Conservation (phyloP, 345 rosid species). For the Lepidium didymum region DNA sequence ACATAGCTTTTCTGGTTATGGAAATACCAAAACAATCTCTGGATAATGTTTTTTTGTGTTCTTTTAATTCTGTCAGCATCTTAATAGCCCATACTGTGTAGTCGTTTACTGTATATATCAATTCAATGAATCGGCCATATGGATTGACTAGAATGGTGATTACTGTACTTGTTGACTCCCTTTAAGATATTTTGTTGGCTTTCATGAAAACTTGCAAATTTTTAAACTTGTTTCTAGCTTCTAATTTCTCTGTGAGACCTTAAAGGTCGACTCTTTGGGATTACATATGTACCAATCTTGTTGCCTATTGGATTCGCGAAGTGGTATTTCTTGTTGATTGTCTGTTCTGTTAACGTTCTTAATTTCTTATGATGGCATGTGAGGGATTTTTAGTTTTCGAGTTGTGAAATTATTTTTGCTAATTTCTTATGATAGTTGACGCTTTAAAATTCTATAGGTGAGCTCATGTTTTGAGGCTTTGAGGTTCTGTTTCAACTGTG, state of each 20-base stretch:
- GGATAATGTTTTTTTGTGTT: neutral
- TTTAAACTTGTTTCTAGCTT: neutral
- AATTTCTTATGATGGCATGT: neutral
- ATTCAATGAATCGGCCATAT: neutral
- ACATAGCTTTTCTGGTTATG: neutral
- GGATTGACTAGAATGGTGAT: neutral
- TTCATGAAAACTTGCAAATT: neutral
- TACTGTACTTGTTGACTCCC: neutral
- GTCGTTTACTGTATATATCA: conserved; percentile 6
- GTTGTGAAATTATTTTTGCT: neutral
- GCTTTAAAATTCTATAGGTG: neutral
- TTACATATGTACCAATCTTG: neutral
- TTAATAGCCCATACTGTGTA: neutral
- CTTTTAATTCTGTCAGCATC: neutral
- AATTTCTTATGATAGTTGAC: neutral
- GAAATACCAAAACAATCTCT: neutral
- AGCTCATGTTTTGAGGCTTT: conserved; percentile 4
- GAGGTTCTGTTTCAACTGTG: neutral
- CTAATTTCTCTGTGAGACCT: neutral
- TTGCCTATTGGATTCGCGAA: neutral
- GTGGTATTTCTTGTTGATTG: neutral
- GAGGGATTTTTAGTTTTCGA: neutral
- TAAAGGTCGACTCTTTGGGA: conserved; percentile 1
- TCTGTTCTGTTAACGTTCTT: neutral
- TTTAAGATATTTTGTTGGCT: neutral